phyloP scores from a whole-genome alignment of 805 yeast species.

The Yarrowia divulgata region DNA sequence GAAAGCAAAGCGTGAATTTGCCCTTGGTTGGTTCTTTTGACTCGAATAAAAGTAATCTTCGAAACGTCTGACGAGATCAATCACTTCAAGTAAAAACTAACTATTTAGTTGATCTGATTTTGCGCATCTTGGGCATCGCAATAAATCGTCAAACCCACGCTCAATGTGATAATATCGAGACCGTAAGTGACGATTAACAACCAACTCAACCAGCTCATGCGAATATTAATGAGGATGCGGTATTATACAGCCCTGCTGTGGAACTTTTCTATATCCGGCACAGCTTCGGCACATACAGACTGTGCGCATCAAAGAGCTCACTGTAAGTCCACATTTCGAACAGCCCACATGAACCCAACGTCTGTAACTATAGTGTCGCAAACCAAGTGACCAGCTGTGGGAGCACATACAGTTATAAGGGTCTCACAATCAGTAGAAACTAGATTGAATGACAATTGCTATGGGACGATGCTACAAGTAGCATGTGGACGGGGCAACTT shows the following conservation, averaged over 20 bases:
- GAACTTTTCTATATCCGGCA: neutral
- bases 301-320: neutral
- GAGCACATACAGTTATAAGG: neutral
- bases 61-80: too few species aligned
- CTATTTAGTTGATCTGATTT: too few species aligned
- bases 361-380: too few species aligned
- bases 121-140: too few species aligned
- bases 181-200: neutral
- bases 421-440: neutral
- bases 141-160: too few species aligned
- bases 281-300: neutral
- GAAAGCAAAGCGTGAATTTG: too few species aligned
- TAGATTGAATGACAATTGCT: constrained; percentile 11
- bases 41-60: too few species aligned
- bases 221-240: neutral
- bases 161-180: neutral
- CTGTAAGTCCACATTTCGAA: neutral
- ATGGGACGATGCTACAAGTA: constrained; percentile 2
- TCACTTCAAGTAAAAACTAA: too few species aligned
- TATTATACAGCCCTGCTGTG: constrained; percentile 1
- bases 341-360: neutral
- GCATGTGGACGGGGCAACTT: constrained; percentile 12
- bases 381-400: neutral
- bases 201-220: neutral
- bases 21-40: too few species aligned